Evolutionary conservation across 495 filamentous ascomycete species (phyloP).

Genomic region (Astrothelium subdiscretum): DNA sequence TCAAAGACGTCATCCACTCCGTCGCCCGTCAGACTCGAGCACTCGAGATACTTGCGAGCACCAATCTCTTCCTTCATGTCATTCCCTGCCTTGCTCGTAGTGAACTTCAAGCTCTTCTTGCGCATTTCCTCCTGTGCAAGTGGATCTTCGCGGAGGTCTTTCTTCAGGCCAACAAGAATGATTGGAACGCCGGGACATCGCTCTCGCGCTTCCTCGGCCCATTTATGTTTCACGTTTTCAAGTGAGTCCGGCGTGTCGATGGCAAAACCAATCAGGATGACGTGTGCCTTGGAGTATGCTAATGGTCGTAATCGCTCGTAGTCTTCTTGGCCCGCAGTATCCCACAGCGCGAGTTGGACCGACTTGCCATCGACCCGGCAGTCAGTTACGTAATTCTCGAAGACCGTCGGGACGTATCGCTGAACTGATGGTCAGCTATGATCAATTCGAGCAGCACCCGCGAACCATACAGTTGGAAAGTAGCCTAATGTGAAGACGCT

Average conservation of each 20-base stretch:
- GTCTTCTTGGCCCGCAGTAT: conserved; percentile 39
- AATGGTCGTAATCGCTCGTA: conserved; percentile 70
- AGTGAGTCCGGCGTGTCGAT: conserved; percentile 93
- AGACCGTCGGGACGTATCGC: conserved; percentile 32
- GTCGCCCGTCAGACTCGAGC: conserved; percentile 91
- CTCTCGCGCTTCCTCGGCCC: conserved; percentile 93
- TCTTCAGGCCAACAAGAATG: conserved; percentile 94
- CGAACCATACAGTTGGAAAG: conserved; percentile 79
- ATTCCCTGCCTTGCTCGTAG: conserved; percentile 66
- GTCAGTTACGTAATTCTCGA: conserved; percentile 38
- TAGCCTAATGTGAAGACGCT: conserved; percentile 98
- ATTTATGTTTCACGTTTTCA: conserved; percentile 99
- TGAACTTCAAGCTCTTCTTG: conserved; percentile 80
- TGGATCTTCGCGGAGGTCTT: conserved; percentile 92
- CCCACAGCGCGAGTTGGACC: conserved; percentile 37
- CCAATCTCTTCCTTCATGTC: conserved; percentile 74
- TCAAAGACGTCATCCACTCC: conserved; percentile 99
- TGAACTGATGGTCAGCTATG: conserved; percentile 5
- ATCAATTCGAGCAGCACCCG: conserved; percentile 3
- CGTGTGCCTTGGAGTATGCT: conserved; percentile 95
- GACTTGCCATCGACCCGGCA: conserved; percentile 38
- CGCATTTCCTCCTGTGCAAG: conserved; percentile 94
- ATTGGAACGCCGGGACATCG: conserved; percentile 88
- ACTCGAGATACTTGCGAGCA: conserved; percentile 93
- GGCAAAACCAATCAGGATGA: conserved; percentile 92